Evolutionary conservation across 257 asterid genomes (phyloP), one percentile per base, ranked within the genome.

Genomic region (Anisodus acutangulus): DNA sequence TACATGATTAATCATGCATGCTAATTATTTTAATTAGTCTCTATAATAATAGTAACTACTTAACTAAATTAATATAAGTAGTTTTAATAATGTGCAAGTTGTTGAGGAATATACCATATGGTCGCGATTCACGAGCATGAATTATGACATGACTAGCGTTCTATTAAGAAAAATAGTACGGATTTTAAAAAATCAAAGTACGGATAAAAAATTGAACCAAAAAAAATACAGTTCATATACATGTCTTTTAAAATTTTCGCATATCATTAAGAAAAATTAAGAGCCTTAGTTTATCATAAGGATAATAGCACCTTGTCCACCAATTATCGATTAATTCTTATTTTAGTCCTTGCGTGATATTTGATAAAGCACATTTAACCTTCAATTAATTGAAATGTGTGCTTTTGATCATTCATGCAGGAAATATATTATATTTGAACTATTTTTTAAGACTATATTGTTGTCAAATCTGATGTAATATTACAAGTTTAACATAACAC

Each of bases 1-100:
- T 81, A 41, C 55, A 53, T 37, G 80, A 82, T 49, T n/a, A 17
- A 79, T 67, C 76, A 16, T 66, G 80, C 79, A 55, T 17, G 43
- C 2, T 82, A 82, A 16, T 45, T 57, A n/a, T 58, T 45, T 37
- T 82, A 3, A 82, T 57, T 81, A 51, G 0, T 35, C 11, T 82
- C 3, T 9, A 7, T 31, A 53, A 49, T 26, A 6, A 51, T 67
- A 31, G 35, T 31, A 64, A 82, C 19, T 59, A 62, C 2, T 3
- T 64, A 62, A 62, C 19, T 6, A 51, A 62, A 80, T 60, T 55
- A 81, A 35, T 41, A 41, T 59, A 58, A 43, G 60, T 41, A 5
- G 3, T 37, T 59, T 45, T 41, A 81, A 62, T 43, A 81, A 6
- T 62, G 47, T 2, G 63, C 43, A 51, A 76, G 81, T 51, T 51